phyloP scores from a whole-genome alignment of 306 rosid genomes.

The Castanea mollissima region DNA sequence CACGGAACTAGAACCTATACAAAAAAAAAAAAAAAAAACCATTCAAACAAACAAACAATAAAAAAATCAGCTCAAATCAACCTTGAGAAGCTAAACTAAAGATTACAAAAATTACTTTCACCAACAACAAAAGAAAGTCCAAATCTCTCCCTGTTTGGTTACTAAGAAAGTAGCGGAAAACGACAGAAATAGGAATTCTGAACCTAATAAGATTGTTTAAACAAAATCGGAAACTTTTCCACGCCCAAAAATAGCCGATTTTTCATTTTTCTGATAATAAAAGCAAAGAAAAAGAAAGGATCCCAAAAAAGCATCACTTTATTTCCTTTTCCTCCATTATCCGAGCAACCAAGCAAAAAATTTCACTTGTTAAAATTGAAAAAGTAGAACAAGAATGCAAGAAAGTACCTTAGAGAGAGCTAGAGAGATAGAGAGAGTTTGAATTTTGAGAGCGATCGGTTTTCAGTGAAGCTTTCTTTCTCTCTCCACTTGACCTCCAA shows the following conservation, averaged over 20 bases:
- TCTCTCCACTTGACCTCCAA: not conserved
- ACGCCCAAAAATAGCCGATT: not conserved
- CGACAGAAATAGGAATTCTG: not conserved
- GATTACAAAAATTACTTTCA: not conserved
- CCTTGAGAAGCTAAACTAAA: not conserved
- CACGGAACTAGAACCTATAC: slow-evolving; percentile 50
- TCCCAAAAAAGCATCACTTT: slow-evolving; percentile 5
- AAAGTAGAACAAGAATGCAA: slow-evolving; percentile 26
- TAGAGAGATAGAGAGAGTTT: not conserved
- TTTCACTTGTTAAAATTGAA: not conserved
- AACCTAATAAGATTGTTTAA: not conserved
- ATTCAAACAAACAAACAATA: not conserved
- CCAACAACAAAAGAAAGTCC: not conserved
- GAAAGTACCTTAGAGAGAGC: slow-evolving; percentile 35
- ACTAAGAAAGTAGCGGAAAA: slow-evolving; percentile 4
- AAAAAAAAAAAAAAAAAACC: slow-evolving; percentile 1
- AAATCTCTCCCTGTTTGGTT: not conserved
- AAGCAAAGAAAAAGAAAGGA: slow-evolving; percentile 14
- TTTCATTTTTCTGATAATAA: not conserved
- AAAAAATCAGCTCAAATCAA: slow-evolving; percentile 11
- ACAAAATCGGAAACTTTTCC: not conserved
- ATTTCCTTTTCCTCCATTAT: slow-evolving; percentile 3
- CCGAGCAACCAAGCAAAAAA: slow-evolving; percentile 11
- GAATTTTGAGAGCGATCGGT: slow-evolving; percentile 11
- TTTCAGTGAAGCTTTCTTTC: not conserved